Conservation (phyloP, 768 basidiomycete species). For the Lepiota brunneoincarnata region DNA sequence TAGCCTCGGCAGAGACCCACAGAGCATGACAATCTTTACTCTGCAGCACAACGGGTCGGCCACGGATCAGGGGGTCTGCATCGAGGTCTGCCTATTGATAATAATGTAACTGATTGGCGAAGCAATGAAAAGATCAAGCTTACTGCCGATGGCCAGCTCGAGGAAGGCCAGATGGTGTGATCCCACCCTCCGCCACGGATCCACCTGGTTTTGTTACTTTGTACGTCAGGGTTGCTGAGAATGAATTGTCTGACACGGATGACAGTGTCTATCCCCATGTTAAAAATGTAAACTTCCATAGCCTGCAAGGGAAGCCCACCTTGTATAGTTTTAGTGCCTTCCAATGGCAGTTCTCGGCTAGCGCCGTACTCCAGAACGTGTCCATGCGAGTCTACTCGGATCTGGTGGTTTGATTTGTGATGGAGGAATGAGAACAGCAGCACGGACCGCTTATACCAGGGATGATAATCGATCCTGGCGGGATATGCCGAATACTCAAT, state of each 20-base stretch:
- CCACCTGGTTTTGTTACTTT: constrained; percentile 53
- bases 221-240: constrained; percentile 52
- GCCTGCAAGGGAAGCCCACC: constrained; percentile 32
- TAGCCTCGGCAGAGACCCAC: constrained; percentile 73
- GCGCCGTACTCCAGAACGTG: constrained; percentile 82
- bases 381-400: constrained; percentile 67
- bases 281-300: background rate
- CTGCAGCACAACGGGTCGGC: constrained; percentile 72
- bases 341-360: constrained; percentile 58
- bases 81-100: constrained; percentile 65
- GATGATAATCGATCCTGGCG: constrained; percentile 57
- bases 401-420: background rate
- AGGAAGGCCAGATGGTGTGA: constrained; percentile 70
- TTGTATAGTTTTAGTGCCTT: constrained; percentile 54
- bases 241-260: constrained; percentile 61
- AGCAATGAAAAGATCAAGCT: constrained; percentile 13
- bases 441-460: constrained; percentile 71
- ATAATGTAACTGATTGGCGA: constrained; percentile 1
- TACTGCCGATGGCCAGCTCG: constrained; percentile 69
- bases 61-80: constrained; percentile 60
- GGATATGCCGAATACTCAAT: constrained; percentile 43
- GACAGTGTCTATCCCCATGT: constrained; percentile 49
- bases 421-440: background rate
- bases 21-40: constrained; percentile 88
- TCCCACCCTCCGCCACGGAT: constrained; percentile 90